Percentiles rank a stretch among this genome's conserved stretches.
Evolutionary conservation across 306 rosid species (phyloP).

Genomic region (cucumber (Cucumis sativus)): DNA sequence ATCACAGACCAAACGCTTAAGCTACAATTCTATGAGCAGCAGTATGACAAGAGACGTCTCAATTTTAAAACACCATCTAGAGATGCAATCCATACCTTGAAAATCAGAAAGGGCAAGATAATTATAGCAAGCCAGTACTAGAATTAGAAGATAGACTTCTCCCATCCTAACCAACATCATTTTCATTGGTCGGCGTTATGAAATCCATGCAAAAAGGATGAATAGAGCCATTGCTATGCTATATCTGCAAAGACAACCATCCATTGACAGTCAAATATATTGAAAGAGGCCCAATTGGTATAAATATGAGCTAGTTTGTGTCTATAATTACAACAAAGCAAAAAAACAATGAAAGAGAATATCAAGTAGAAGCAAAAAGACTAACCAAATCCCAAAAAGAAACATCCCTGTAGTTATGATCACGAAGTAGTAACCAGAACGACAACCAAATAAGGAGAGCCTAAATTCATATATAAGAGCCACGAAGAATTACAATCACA

Average conservation of each 20-base stretch:
- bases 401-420: too few species aligned
- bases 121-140: conserved; percentile 41
- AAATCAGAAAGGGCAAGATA: conserved; percentile 49
- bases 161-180: conserved; percentile 43
- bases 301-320: too few species aligned
- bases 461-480: background rate
- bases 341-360: too few species aligned
- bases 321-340: too few species aligned
- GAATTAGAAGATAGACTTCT: conserved; percentile 21
- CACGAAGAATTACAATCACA: background rate
- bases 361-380: too few species aligned
- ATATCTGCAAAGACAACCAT: conserved; percentile 32
- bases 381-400: too few species aligned
- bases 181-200: conserved; percentile 12
- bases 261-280: background rate
- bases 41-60: background rate
- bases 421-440: background rate
- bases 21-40: background rate
- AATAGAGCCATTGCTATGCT: conserved; percentile 17
- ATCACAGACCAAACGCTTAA: background rate
- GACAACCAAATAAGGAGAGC: background rate
- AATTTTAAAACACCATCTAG: background rate
- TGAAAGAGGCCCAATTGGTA: background rate
- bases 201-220: conserved; percentile 12
- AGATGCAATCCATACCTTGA: conserved; percentile 47